Base-by-base conservation (phyloP, 2,329 filamentous ascomycete species). In the Penicillium sp. region DNA sequence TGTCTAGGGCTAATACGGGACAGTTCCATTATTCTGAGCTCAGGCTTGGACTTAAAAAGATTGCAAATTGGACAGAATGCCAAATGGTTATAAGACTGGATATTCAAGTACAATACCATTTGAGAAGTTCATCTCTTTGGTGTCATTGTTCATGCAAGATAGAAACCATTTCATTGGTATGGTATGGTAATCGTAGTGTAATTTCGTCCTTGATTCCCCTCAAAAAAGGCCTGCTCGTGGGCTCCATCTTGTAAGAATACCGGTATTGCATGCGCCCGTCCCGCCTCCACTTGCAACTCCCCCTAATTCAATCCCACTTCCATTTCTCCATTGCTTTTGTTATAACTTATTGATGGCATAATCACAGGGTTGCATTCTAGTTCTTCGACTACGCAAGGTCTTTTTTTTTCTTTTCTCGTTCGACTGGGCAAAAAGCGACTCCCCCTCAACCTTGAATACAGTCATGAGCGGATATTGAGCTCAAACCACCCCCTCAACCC, bases 391-490 rank as follows among this genome's bases (percentile, higher is more conserved):
- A 20, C 38, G 3, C 14, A 18, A 26, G 10, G 4, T n/a, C 2
- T 20, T 32, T 18, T 22, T 26, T 18, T 18, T 13, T 8, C 18
- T 14, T 14, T 5, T 7, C 24, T 26, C 3, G 39, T 24, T 24
- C 14, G 14, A 26, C 14, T 5, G 50, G 26, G 9, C 50, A 50
- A 57, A 58, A 57, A 61, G 57, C 55, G 58, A 59, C 56, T 54
- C 58, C 39, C 47, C 58, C 55, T 38, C 51, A 63, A 48, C 40
- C 26, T 59, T 52, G 43, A 55, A 52, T 55, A 49, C 53, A 65
- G 60, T 50, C 61, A 66, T 66, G 64, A 66, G 57, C 63, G 53
- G 42, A 54, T 55, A 56, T 51, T 64, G 59, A 64, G 50, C 44
- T 38, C 45, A 56, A 47, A 53, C 22, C n/a, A 14, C 24, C 32